Conservation (phyloP, 257 asterid genomes). For the Solanum corneliomulleri region DNA sequence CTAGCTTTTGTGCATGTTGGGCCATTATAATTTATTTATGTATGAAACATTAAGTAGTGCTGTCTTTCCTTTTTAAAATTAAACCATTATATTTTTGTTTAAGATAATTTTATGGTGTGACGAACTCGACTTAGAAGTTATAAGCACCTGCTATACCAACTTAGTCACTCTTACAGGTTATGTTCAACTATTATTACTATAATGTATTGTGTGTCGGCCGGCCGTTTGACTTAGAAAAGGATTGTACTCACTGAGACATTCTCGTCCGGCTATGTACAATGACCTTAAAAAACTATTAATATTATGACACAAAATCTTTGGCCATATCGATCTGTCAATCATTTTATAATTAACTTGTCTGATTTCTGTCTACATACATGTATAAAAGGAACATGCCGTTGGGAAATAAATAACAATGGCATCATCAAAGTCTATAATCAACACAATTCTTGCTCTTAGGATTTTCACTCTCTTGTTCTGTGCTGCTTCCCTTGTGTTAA, state of each 20-base stretch:
- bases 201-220: not conserved
- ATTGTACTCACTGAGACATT: not conserved
- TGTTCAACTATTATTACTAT: not conserved
- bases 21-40: not conserved
- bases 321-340: not conserved
- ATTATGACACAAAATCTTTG: not conserved
- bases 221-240: not conserved
- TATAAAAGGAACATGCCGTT: not conserved
- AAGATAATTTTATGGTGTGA: not conserved
- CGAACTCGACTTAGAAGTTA: not conserved
- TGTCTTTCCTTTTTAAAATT: not conserved
- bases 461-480: not conserved
- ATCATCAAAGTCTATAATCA: not conserved
- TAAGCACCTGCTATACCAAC: accelerated
- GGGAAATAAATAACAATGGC: not conserved
- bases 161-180: not conserved
- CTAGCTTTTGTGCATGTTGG: not conserved
- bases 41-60: not conserved
- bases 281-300: not conserved
- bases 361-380: not conserved
- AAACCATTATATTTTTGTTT: not conserved
- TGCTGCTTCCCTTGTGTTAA: not conserved
- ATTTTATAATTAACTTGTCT: not conserved
- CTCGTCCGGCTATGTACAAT: not conserved
- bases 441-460: not conserved